Evolutionary conservation across 2,329 filamentous ascomycete genomes (phyloP).

Genomic region (Colletotrichum zoysiae): DNA sequence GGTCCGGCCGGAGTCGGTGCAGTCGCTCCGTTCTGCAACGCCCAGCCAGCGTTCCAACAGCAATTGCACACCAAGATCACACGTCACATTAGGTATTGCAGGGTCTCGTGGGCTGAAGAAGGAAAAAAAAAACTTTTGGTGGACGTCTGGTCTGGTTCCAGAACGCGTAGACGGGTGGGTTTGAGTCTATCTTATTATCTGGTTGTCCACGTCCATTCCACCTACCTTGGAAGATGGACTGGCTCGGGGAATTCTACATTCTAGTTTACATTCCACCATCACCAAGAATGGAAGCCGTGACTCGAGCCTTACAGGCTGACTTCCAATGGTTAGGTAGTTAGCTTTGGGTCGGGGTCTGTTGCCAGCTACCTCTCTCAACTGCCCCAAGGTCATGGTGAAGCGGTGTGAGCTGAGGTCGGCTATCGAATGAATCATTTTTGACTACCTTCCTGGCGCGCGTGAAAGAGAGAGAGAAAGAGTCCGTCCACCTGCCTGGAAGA

Average conservation of each 20-base stretch:
- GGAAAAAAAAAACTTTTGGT: slow-evolving; percentile 30
- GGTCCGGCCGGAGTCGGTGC: background rate
- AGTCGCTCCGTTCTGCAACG: background rate
- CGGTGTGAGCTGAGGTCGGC: slow-evolving; percentile 17
- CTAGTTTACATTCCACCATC: background rate
- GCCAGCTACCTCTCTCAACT: slow-evolving; percentile 7
- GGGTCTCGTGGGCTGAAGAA: slow-evolving; percentile 28
- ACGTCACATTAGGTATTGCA: slow-evolving; percentile 37
- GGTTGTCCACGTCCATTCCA: slow-evolving; percentile 25
- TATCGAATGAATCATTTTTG: slow-evolving; percentile 27
- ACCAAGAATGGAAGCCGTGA: slow-evolving; percentile 21
- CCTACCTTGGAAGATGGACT: slow-evolving; percentile 37
- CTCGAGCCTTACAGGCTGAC: slow-evolving; percentile 19
- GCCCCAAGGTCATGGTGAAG: slow-evolving; percentile 10
- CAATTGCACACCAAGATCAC: slow-evolving; percentile 1
- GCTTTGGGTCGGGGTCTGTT: background rate
- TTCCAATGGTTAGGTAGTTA: slow-evolving; percentile 6
- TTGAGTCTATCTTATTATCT: slow-evolving; percentile 30
- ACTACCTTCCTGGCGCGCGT: background rate
- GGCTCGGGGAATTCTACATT: slow-evolving; percentile 28
- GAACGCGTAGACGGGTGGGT: slow-evolving; percentile 35
- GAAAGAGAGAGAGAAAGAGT: background rate
- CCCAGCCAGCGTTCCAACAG: background rate
- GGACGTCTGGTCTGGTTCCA: slow-evolving; percentile 39
- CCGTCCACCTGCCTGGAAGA: slow-evolving; percentile 21